A percentile compares a stretch with the other conserved stretches of the same genome.
These are phyloP conservation scores for Iris macrosiphon DNA, from an alignment of 106 monocot genomes.

Conservation along the genomic window DNA sequence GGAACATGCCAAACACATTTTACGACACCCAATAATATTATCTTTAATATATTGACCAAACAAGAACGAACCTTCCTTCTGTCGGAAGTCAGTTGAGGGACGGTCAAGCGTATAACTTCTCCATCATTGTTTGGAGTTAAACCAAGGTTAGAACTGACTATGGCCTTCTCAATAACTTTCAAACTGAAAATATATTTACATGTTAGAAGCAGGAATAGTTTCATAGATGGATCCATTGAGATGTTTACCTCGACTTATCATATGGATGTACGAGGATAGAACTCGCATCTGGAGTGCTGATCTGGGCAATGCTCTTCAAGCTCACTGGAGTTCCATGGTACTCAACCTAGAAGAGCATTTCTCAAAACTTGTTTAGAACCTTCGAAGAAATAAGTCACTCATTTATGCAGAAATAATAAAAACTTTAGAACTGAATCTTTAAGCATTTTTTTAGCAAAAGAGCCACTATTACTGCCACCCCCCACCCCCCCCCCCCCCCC, in stretches of 20 bases:
- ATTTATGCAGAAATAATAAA: too few relatives aligned
- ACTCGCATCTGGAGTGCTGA: slow-evolving; percentile 87
- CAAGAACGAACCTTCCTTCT: slow-evolving; percentile 70
- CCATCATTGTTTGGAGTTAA: slow-evolving; percentile 95
- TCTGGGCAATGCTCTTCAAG: slow-evolving; percentile 93
- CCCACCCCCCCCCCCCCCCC: too few relatives aligned
- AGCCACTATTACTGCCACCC: too few relatives aligned
- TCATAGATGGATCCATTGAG: background rate
- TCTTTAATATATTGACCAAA: background rate
- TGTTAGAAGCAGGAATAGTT: background rate
- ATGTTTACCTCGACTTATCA: slow-evolving; percentile 81
- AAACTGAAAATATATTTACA: slow-evolving; percentile 34
- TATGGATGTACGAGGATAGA: slow-evolving; percentile 88
- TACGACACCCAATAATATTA: background rate
- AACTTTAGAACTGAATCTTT: too few relatives aligned
- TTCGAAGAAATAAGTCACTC: too few relatives aligned
- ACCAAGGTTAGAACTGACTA: slow-evolving; percentile 77
- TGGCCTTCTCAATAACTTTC: slow-evolving; percentile 92
- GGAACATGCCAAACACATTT: slow-evolving; percentile 1
- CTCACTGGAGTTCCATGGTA: slow-evolving; percentile 93
- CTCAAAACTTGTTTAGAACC: too few relatives aligned
- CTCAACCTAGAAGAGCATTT: slow-evolving; percentile 89
- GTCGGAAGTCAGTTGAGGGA: slow-evolving; percentile 89
- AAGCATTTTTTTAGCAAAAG: too few relatives aligned
- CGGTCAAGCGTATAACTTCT: slow-evolving; percentile 64